Evolutionary conservation across 805 yeast species (phyloP).

Genomic region (Candida silvatica): DNA sequence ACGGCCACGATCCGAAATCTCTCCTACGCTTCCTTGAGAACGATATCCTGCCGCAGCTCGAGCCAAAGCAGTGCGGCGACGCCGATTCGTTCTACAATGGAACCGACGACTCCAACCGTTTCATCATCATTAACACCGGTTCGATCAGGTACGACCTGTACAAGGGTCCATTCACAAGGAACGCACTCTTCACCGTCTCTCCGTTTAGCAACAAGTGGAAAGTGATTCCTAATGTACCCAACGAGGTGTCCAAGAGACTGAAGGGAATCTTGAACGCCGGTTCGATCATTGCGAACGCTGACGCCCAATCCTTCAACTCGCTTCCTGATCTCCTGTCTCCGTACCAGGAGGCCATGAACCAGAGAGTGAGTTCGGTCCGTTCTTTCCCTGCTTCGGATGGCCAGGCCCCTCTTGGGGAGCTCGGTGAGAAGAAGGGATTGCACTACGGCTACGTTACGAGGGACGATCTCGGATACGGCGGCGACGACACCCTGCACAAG

Average conservation of each 20-base stretch:
- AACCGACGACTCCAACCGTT: constrained; percentile 31
- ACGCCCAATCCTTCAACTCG: not conserved
- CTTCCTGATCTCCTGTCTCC: constrained; percentile 12
- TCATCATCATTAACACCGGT: constrained; percentile 76
- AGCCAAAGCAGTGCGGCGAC: constrained; percentile 17
- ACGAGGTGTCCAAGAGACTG: constrained; percentile 43
- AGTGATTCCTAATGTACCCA: constrained; percentile 49
- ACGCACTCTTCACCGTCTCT: constrained; percentile 72
- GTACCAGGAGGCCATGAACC: constrained; percentile 16
- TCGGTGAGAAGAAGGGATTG: too few species aligned
- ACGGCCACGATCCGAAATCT: constrained; percentile 39
- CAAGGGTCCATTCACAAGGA: constrained; percentile 75
- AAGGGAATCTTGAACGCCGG: constrained; percentile 49
- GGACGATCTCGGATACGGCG: constrained; percentile 80
- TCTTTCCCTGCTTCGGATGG: not conserved
- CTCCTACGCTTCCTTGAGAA: constrained; percentile 52
- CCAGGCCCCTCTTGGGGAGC: constrained; percentile 6
- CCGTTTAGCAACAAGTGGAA: constrained; percentile 84
- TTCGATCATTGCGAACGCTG: constrained; percentile 25
- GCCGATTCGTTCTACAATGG: constrained; percentile 3
- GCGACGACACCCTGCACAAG: constrained; percentile 75
- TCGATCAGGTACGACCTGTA: constrained; percentile 81
- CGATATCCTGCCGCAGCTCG: constrained; percentile 34
- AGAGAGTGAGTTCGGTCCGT: constrained; percentile 1
- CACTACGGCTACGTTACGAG: constrained; percentile 80